These are phyloP conservation scores for Stenogyne calaminthoides DNA, from an alignment of 305 asterid species.

Conservation along the genomic window DNA sequence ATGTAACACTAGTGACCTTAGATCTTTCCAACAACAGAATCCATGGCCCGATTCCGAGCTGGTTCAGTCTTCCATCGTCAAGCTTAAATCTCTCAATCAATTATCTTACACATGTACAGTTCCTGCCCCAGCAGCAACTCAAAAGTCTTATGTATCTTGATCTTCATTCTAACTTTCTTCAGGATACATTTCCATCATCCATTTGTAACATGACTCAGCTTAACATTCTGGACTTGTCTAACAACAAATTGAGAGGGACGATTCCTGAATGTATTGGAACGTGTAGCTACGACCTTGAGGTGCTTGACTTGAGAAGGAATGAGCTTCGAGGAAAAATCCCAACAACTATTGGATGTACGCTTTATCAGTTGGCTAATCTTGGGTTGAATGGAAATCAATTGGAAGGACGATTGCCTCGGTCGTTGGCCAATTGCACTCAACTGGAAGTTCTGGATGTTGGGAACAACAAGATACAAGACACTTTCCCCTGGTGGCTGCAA, in stretches of 20 bases:
- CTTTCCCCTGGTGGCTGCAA: slow-evolving; percentile 10
- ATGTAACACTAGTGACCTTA: neutral
- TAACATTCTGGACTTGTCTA: neutral
- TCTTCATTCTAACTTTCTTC: slow-evolving; percentile 8
- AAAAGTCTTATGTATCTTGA: neutral
- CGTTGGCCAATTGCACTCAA: neutral
- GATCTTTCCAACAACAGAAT: slow-evolving; percentile 17
- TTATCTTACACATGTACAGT: neutral
- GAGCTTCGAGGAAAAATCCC: slow-evolving; percentile 5
- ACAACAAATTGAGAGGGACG: slow-evolving; percentile 1
- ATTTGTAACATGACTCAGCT: neutral
- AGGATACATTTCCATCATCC: neutral
- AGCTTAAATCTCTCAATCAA: neutral
- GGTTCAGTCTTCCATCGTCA: neutral
- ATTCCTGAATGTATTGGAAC: neutral
- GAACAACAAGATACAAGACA: neutral
- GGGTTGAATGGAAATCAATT: too few relatives aligned
- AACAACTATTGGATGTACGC: too few relatives aligned
- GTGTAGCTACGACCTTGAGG: neutral
- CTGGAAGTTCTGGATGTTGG: neutral
- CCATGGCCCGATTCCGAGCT: slow-evolving; percentile 10
- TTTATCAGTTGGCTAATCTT: too few relatives aligned
- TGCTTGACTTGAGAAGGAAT: neutral
- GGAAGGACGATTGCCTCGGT: neutral
- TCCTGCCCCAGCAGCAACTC: neutral